phyloP scores from a whole-genome alignment of 164 flowering plant genomes.

The Protea cynaroides region DNA sequence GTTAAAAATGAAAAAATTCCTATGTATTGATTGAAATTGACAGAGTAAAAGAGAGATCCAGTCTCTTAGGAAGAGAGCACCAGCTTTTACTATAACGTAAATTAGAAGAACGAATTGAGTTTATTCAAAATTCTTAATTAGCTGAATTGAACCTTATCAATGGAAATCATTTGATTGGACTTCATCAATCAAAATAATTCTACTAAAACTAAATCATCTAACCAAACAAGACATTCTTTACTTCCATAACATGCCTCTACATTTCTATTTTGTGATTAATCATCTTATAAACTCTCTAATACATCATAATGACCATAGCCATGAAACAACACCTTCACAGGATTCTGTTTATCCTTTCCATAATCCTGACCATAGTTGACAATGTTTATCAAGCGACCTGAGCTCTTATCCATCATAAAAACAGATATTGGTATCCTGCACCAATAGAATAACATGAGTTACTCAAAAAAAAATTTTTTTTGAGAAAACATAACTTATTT shows the following conservation, averaged over 20 bases:
- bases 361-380: conserved; percentile 75
- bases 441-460: not conserved
- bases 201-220: conserved; percentile 4
- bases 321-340: conserved; percentile 74
- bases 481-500: not conserved
- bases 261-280: conserved; percentile 5
- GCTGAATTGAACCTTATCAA: conserved; percentile 2
- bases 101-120: conserved; percentile 2
- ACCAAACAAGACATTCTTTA: not conserved
- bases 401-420: conserved; percentile 48
- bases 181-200: not conserved
- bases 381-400: conserved; percentile 45
- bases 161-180: no score
- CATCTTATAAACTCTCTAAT: conserved; percentile 33
- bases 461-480: not conserved
- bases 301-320: conserved; percentile 87
- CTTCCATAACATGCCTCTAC: not conserved
- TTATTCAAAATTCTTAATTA: conserved; percentile 8
- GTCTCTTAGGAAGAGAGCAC: no score
- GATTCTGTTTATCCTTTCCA: conserved; percentile 29
- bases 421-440: conserved; percentile 66
- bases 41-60: not conserved
- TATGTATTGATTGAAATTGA: conserved; percentile 3
- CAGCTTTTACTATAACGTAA: not conserved
- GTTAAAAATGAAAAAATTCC: no score